phyloP scores from a whole-genome alignment of 805 yeast genomes.

The Hanseniaspora meyeri region DNA sequence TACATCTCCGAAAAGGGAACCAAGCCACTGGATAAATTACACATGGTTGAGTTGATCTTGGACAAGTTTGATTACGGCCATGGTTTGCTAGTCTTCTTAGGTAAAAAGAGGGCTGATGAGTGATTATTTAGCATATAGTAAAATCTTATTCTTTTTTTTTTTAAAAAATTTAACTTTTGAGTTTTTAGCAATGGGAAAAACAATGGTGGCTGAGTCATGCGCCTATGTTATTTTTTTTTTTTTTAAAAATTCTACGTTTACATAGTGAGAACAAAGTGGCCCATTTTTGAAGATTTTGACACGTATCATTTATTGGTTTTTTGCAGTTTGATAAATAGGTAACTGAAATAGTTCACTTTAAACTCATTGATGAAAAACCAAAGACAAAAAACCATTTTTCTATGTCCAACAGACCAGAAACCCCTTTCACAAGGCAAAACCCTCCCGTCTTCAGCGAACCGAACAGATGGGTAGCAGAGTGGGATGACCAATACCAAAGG shows the following conservation, averaged over 20 bases:
- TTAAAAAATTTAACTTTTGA: background rate
- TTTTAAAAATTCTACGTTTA: no score
- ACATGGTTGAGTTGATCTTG: slow-evolving; percentile 48
- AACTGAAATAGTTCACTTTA: no score
- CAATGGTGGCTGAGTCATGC: no score
- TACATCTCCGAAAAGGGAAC: slow-evolving; percentile 27
- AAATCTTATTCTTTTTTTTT: background rate
- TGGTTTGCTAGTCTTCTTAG: slow-evolving; percentile 33
- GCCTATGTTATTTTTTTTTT: no score
- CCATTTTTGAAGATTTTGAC: no score
- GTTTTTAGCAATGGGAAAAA: no score
- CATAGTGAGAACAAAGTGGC: no score
- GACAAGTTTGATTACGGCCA: slow-evolving; percentile 53
- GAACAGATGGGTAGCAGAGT: slow-evolving; percentile 61
- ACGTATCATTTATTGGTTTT: no score
- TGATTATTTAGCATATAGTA: background rate
- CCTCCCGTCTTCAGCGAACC: slow-evolving; percentile 50
- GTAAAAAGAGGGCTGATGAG: background rate
- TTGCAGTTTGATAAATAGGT: no score
- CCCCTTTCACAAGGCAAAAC: slow-evolving; percentile 19
- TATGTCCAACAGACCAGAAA: background rate
- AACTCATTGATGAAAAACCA: no score
- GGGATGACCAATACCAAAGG: slow-evolving; percentile 54
- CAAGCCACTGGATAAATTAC: slow-evolving; percentile 27
- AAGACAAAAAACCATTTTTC: background rate